Conservation (phyloP, 352 stramenopile species). For the Phytopythium kandeliae region DNA sequence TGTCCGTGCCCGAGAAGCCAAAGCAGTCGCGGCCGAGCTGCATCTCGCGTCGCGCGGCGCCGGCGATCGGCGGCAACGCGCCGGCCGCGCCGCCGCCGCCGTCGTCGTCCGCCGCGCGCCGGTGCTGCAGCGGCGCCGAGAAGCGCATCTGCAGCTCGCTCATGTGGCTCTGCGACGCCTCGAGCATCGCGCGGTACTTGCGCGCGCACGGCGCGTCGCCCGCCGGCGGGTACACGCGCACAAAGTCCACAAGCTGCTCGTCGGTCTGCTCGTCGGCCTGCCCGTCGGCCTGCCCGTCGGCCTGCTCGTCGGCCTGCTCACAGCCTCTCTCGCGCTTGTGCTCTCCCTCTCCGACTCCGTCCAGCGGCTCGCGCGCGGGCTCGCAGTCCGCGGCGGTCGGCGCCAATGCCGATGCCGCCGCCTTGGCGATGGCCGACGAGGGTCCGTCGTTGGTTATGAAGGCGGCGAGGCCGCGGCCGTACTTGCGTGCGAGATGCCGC, state of each 20-base stretch:
- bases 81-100: constrained; percentile 19
- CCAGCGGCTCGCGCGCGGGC: constrained; percentile 4
- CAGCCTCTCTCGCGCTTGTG: too few relatives aligned
- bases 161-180: constrained; percentile 73
- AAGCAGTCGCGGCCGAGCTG: constrained; percentile 70
- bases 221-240: constrained; percentile 58
- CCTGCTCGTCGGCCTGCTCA: too few relatives aligned
- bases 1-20: constrained; percentile 74
- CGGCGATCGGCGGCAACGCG: constrained; percentile 45
- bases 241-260: constrained; percentile 63
- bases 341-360: too few relatives aligned
- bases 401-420: not conserved
- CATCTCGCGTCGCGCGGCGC: constrained; percentile 39
- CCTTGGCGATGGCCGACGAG: not conserved
- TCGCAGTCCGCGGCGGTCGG: not conserved
- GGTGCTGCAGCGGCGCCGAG: constrained; percentile 70
- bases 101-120: constrained; percentile 30
- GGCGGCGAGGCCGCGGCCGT: constrained; percentile 17
- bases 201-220: constrained; percentile 21
- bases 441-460: not conserved
- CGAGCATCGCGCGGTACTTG: constrained; percentile 77
- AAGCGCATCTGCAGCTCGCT: constrained; percentile 81
- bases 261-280: too few relatives aligned
- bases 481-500: constrained; percentile 61
- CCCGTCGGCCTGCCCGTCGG: too few relatives aligned